Evolutionary conservation across 2,329 filamentous ascomycete genomes (phyloP), one percentile per base, ranked within the genome.

Genomic region (Pyrenophora seminiperda): DNA sequence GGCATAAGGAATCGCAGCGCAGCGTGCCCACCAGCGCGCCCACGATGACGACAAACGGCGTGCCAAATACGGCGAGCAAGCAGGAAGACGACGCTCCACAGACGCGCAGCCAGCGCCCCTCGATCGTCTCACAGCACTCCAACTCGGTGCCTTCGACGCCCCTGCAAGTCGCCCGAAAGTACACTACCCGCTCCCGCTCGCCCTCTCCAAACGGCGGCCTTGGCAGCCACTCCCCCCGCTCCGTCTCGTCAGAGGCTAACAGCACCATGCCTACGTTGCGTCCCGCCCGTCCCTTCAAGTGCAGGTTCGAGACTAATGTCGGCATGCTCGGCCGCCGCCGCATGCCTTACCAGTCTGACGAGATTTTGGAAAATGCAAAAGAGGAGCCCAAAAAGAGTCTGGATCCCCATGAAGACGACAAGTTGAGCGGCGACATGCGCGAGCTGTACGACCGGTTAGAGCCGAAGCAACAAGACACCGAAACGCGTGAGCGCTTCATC

Each of bases 111-210:
- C 63, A 76, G 70, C 75, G 81, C 59, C 76, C 79, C 51, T 75
- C 81, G 56, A 74, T 83, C 58, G 75, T 75, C 50, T 82, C 79
- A 38, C 84, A 85, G 43, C 84, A 95, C 69, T 95, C 93, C 18
- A 96, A 83, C 70, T 97, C 93, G 7, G 90, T 97, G 40, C 93
- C 93, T 1, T 95, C 93, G 1, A 97, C 93, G 3, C 94, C 93
- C 7, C 90, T 93, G 67, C 92, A 97, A 72, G 88, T 90, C 74
- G 85, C 91, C 59, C 86, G 91, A 51, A 87, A 92, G 65, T 88
- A 94, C 66, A 88, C 88, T 69, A 94, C 91, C 39, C 84, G 82
- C 66, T 86, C 86, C 31, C 83, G 84, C 66, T 86, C 86, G 24
- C 92, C 91, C 7, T 97, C 92, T 13, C 92, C 93, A 30, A 88